Evolutionary conservation across 768 basidiomycete genomes (phyloP), one percentile per base, ranked within the genome.

Genomic region (Glaciozyma martinii): DNA sequence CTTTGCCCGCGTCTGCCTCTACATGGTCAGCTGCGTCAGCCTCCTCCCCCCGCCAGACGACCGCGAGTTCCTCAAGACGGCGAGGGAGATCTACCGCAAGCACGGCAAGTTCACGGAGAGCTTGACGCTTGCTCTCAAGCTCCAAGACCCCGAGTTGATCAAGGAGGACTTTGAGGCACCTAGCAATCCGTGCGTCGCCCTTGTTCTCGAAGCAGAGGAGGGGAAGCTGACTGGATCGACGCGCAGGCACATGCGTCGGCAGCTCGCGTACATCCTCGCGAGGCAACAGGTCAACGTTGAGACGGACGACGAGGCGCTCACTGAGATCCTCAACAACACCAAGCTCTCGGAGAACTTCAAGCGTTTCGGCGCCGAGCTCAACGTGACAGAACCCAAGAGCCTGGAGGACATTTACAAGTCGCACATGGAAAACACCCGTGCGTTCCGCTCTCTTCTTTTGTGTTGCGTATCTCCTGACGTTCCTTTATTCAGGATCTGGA

Each of bases 401-500:
- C 78, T 97, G 58, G 95, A 98, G 74, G 95, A 98, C 76, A 90
- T 98, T 27, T 99, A 99, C 80, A 99, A 98, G 76, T 84, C 86
- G 5, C 94, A 99, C 78, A 80, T 97, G 18, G 95, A 98, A 75
- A 89, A 87, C 71, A 87, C 89, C 6, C 81, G 93, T 86, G 74
- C 71, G 83, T 76, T n/a, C 37, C 16, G 15, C 27, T n/a, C 27
- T 52, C 13, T 16, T 52, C 27, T 16, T 10, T 29, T 25, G 25
- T 5, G 8, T 25, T 13, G 50, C 15, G 25, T 21, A 16, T 16
- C n/a, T n/a, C 12, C 37, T 40, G 37, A 40, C 37, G 37, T 2
- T 13, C 13, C 12, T 10, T 8, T 23, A 8, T 47, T 1, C 55
- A 56, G 58, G 59, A 47, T 53, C 60, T 88, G 86, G 86, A 67